A percentile compares a stretch with the other conserved stretches of the same genome.
These are phyloP conservation scores for Fusarium oligoseptatum DNA, from an alignment of 2,329 filamentous ascomycete species.

Conservation along the genomic window DNA sequence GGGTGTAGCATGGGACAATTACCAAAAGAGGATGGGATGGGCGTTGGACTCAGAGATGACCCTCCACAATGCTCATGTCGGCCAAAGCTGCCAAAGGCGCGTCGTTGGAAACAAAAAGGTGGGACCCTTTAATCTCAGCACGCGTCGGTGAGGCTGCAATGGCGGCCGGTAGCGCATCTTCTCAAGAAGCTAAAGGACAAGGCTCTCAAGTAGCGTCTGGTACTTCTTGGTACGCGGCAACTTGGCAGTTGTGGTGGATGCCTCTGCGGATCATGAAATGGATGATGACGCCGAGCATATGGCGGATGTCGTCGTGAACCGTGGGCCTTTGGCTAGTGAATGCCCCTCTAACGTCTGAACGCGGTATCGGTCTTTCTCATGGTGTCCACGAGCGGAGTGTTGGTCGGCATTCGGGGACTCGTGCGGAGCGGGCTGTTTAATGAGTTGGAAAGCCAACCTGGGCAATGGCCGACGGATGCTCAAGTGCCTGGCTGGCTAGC, in stretches of 20 bases:
- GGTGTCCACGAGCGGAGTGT: neutral
- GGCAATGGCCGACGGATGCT: conserved; percentile 8
- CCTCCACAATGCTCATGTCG: conserved; percentile 11
- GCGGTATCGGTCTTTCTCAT: conserved; percentile 23
- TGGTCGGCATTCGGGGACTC: neutral
- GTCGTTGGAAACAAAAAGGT: conserved; percentile 34
- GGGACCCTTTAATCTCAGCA: conserved; percentile 42
- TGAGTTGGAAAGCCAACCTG: conserved; percentile 33
- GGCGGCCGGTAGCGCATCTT: conserved; percentile 33
- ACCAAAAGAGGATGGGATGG: conserved; percentile 9
- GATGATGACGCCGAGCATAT: neutral
- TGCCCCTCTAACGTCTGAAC: conserved; percentile 7
- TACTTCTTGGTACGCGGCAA: conserved; percentile 25
- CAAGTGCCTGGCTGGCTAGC: neutral
- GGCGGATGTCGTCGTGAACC: conserved; percentile 13
- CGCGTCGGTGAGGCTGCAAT: conserved; percentile 42
- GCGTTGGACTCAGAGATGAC: neutral
- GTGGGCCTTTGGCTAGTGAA: conserved; percentile 12
- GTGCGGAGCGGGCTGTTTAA: conserved; percentile 24
- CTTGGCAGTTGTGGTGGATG: conserved; percentile 1
- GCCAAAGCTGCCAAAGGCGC: conserved; percentile 21
- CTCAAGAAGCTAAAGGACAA: conserved; percentile 26
- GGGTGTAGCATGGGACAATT: conserved; percentile 7
- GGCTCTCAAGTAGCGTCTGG: conserved; percentile 19
- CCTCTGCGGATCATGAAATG: conserved; percentile 3